Percentiles rank a stretch among this genome's conserved stretches.
phyloP scores from a whole-genome alignment of 1,284 basidiomycete species.

The Trametes pubescens region DNA sequence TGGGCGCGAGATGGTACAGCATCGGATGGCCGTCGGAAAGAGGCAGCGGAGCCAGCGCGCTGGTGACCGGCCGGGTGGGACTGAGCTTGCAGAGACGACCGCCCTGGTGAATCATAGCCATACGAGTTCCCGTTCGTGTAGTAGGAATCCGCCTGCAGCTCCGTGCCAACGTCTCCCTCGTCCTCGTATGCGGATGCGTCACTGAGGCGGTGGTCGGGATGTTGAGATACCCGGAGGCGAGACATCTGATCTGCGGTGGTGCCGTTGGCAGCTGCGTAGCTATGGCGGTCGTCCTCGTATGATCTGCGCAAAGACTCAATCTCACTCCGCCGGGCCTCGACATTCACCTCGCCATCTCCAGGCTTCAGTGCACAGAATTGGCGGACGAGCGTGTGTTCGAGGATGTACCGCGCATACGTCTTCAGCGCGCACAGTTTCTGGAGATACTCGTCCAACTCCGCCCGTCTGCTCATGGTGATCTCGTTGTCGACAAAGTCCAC shows the following conservation, averaged over 20 bases:
- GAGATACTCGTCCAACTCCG: conserved; percentile 92
- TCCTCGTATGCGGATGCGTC: conserved; percentile 43
- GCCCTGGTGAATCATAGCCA: conserved; percentile 17
- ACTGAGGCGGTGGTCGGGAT: conserved; percentile 30
- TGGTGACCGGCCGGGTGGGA: conserved; percentile 48
- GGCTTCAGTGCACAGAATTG: conserved; percentile 88
- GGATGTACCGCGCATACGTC: conserved; percentile 76
- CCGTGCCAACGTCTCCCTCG: conserved; percentile 28
- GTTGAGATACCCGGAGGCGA: conserved; percentile 33
- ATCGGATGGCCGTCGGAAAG: conserved; percentile 42
- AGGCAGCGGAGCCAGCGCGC: conserved; percentile 58
- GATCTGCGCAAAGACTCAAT: conserved; percentile 59
- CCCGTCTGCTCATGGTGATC: conserved; percentile 83
- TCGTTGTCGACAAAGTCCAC: conserved; percentile 85
- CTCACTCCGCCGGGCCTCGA: conserved; percentile 64
- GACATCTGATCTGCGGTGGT: conserved; percentile 35
- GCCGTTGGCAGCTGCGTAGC: conserved; percentile 43
- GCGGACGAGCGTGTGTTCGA: conserved; percentile 84
- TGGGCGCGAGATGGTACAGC: conserved; percentile 43
- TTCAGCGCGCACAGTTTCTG: conserved; percentile 78
- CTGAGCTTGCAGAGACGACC: conserved; percentile 22
- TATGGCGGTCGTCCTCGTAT: conserved; percentile 22
- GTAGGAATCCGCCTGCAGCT: conserved; percentile 33
- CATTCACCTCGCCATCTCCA: conserved; percentile 83
- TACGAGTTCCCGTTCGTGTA: conserved; percentile 24